These are phyloP conservation scores for Tanacetum coccineum DNA, from an alignment of 129 eudicot species.

Conservation along the genomic window DNA sequence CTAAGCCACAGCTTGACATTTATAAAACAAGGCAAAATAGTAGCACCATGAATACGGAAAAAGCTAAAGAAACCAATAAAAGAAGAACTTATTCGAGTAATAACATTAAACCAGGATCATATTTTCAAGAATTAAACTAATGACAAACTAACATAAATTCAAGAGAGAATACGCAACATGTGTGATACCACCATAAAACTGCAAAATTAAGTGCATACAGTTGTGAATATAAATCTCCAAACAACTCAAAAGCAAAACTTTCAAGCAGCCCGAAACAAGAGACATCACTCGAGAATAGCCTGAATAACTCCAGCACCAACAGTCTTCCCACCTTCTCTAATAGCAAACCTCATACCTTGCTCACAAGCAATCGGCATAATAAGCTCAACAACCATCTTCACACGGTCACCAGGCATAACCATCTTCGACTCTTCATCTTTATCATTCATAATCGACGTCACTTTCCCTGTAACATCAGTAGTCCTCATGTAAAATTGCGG, in stretches of 20 bases:
- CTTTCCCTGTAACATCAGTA: conserved; percentile 83
- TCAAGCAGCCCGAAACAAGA: not conserved
- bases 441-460: conserved; percentile 69
- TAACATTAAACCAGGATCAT: conserved; percentile 19
- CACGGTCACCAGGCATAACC: conserved; percentile 98
- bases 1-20: too few species aligned
- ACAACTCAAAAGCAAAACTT: conserved; percentile 25
- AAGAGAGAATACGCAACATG: conserved; percentile 28
- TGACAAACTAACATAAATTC: conserved; percentile 26
- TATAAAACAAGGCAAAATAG: too few species aligned
- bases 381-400: conserved; percentile 87
- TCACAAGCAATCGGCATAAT: conserved; percentile 82
- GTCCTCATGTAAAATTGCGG: conserved; percentile 97
- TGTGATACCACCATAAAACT: conserved; percentile 39
- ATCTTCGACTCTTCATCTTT: conserved; percentile 85
- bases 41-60: not conserved
- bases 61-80: not conserved
- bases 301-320: conserved; percentile 95
- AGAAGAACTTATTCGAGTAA: too few species aligned
- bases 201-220: conserved; percentile 46
- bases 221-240: conserved; percentile 25
- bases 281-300: conserved; percentile 57
- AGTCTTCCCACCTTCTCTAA: conserved; percentile 98
- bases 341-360: conserved; percentile 92
- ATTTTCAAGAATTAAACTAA: conserved; percentile 20